A percentile compares a stretch with the other conserved stretches of the same genome.
Conservation (phyloP, 495 filamentous ascomycete species). For the Lichina pygmaea region DNA sequence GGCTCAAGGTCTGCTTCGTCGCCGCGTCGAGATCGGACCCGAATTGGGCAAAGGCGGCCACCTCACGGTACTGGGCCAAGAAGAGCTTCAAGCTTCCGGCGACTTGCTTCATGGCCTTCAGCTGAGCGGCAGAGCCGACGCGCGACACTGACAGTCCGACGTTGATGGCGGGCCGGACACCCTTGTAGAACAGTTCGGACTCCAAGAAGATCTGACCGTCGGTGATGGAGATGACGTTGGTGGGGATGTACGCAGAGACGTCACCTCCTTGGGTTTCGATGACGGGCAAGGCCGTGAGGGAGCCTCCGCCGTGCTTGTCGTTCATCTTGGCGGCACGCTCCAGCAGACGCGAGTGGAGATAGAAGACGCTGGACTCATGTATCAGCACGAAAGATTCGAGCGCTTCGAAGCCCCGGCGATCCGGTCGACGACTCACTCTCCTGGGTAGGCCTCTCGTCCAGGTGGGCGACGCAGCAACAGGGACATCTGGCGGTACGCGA, state of each 20-base stretch:
- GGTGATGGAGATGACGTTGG: conserved; percentile 99
- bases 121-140: conserved; percentile 97
- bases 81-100: conserved; percentile 98
- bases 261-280: conserved; percentile 99
- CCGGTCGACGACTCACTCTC: conserved; percentile 31
- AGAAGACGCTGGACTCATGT: conserved; percentile 45
- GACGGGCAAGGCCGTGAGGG: conserved; percentile 87
- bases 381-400: background rate
- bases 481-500: conserved; percentile 99
- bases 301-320: conserved; percentile 86
- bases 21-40: conserved; percentile 97
- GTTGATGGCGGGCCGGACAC: conserved; percentile 99
- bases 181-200: conserved; percentile 99
- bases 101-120: conserved; percentile 99
- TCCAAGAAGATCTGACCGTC: conserved; percentile 99
- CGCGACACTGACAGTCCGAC: conserved; percentile 99
- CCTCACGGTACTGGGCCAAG: conserved; percentile 99
- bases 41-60: conserved; percentile 98
- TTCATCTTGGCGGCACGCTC: conserved; percentile 99
- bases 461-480: conserved; percentile 95
- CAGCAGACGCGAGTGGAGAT: conserved; percentile 97
- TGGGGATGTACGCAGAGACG: conserved; percentile 98
- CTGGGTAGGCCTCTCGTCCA: conserved; percentile 98
- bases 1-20: conserved; percentile 94
- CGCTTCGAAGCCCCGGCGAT: background rate